Base-by-base conservation (phyloP, 1,139 yeast species). In the Eremothecium cymbalariae region DNA sequence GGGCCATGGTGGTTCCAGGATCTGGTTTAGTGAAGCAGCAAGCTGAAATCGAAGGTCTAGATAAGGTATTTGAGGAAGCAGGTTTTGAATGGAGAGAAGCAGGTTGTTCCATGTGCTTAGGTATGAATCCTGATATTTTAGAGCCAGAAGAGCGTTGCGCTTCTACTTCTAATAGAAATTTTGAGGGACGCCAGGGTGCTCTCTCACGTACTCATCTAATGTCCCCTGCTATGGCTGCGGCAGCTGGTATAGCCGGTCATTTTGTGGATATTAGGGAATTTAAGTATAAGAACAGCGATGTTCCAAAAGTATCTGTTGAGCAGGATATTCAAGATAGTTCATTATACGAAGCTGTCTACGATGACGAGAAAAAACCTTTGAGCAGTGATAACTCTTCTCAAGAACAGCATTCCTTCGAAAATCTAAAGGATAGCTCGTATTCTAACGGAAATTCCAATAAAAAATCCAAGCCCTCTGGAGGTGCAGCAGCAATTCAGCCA, bases 171-270 rank as follows among this genome's bases (percentile, higher is more conserved):
- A 90, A 90, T 70, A 82, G 98, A 72, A 90, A 90, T 68, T 90
- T 90, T 59, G 96, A 90, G 64, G 98, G 98, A 52, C 90, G 98
- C 65, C 98, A 90, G 69, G 98, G 98, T 65, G 95, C 95, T 34
- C 67, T 65, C 41, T 85, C 95, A n/a, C 76, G 98, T 67, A 90
- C 97, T 15, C 98, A 90, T 58, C 72, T 90, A 58, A 85, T 88
- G 94, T 85, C 96, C 11, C 98, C 98, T 23, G 95, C 95, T 21
- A 90, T 90, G 98, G 97, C 98, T 32, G 98, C 98, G 15, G 96
- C 96, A 23, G 97, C 98, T 20, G 96, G 93, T 50, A 79, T 90
- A 46, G 74, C 74, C 40, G 98, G 98, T 47, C 88, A 79, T 56
- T 79, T 90, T 55, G 73, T 83, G 32, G 98, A 90, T 59, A 88